Evolutionary conservation across 192 early-diverging fungal species (phyloP), one percentile per base, ranked within the genome.

Genomic region (Coemansia sp.): DNA sequence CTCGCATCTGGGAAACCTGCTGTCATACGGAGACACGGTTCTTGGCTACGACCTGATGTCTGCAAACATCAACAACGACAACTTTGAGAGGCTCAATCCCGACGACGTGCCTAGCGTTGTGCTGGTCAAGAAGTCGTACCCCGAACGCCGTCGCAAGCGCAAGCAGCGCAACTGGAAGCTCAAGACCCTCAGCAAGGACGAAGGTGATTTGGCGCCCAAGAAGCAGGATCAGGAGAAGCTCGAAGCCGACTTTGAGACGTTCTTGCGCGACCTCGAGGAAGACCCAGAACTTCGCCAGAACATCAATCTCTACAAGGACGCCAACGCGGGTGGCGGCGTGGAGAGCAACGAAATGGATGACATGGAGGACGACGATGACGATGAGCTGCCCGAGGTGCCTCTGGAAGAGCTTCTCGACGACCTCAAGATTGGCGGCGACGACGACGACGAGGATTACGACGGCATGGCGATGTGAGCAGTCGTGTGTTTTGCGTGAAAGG

Each of bases 251-350:
- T 93, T 91, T 72, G 97, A 99, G 76, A 71, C 92, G 68, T 99
- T 99, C 85, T 82, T 97, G 89, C 89, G 94, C 68, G 97, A 99
- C 83, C 83, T 99, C 54, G 97, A 99, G 82, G 97, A 99, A 82
- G 97, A 99, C 85, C 86, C 94, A 29, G 97, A 99, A 83, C 87
- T 98, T 62, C 86, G 97, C 59, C 89, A 91, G 67, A 93, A 92
- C 70, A 83, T 99, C 67, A 96, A 99, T 67, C 85, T 99, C 49
- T 99, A 94, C 87, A 96, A 95, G 83, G 69, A 67, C 49, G 38
- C 75, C 16, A 62, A 63, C 20, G 18, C 31, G 14, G 7, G 10
- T 7, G 64, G 59, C 22, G 71, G 55, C 58, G 45, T 73, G 68
- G 54, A 72, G 56, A 60, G 66, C 50, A 62, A 82, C 77, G 68